phyloP scores from a whole-genome alignment of 768 basidiomycete genomes.

The Lactifluus volemus region DNA sequence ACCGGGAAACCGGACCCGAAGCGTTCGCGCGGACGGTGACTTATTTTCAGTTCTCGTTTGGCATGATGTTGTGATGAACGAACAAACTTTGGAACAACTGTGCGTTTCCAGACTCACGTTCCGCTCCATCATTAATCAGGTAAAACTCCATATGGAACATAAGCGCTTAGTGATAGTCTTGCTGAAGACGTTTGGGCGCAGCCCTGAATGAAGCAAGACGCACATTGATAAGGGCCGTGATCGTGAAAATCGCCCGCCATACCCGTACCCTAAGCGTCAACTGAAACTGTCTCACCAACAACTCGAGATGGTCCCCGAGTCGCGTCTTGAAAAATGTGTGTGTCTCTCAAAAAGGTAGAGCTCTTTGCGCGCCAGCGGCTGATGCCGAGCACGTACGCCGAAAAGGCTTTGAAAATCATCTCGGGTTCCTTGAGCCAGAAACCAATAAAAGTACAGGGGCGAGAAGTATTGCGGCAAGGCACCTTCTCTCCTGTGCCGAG shows the following conservation, averaged over 20 bases:
- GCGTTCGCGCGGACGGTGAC: not conserved
- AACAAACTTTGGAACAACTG: not conserved
- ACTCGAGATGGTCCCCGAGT: not conserved
- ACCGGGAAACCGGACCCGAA: not conserved
- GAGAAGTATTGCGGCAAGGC: not conserved
- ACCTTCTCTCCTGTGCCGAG: not conserved
- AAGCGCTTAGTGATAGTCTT: not conserved
- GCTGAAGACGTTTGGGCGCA: not conserved
- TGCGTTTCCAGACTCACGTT: not conserved
- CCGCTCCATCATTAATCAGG: not conserved
- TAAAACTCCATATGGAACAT: not conserved
- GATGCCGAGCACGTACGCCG: not conserved
- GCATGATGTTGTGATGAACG: constrained; percentile 18
- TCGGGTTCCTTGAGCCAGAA: not conserved
- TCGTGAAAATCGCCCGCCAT: not conserved
- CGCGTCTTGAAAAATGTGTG: not conserved
- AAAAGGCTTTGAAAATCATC: not conserved
- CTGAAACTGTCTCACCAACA: not conserved
- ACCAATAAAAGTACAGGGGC: not conserved
- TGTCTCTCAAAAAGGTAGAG: not conserved
- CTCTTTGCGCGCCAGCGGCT: not conserved
- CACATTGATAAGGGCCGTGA: not conserved
- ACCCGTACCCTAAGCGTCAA: not conserved
- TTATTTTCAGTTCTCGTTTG: constrained; percentile 8
- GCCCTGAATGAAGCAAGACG: not conserved